These are phyloP conservation scores for Dichotomopilus funicola DNA, from an alignment of 2,329 filamentous ascomycete species.

Conservation along the genomic window DNA sequence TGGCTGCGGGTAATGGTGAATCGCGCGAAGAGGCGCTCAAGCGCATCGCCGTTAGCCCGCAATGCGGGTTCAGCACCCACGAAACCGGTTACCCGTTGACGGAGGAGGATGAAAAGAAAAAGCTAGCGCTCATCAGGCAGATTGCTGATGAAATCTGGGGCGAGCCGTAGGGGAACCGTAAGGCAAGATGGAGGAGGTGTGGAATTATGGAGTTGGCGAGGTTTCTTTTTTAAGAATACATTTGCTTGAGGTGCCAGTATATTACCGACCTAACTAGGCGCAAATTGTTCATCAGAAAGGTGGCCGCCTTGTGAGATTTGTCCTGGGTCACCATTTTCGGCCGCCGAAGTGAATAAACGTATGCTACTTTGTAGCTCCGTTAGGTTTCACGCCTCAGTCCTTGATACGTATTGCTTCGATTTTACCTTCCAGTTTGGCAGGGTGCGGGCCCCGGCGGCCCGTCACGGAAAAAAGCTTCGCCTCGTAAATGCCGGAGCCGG, in stretches of 20 bases:
- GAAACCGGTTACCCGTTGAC: constrained; percentile 64
- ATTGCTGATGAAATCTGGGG: constrained; percentile 69
- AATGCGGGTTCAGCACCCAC: constrained; percentile 70
- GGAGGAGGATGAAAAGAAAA: constrained; percentile 65
- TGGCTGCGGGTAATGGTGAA: constrained; percentile 61
- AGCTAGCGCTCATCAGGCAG: constrained; percentile 62
- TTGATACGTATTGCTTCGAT: too few relatives aligned
- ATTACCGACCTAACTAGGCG: too few relatives aligned
- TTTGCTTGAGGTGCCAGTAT: too few relatives aligned
- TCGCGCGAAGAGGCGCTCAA: constrained; percentile 60
- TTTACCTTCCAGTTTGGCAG: not conserved
- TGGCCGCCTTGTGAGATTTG: too few relatives aligned
- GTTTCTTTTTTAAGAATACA: too few relatives aligned
- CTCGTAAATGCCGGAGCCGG: constrained; percentile 13
- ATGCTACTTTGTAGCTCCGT: too few relatives aligned
- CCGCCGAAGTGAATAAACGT: too few relatives aligned
- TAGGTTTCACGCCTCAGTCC: too few relatives aligned
- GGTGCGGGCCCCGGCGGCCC: not conserved
- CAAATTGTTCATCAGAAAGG: too few relatives aligned
- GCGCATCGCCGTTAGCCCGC: constrained; percentile 61
- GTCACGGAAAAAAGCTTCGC: constrained; percentile 19
- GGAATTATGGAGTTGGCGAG: not conserved
- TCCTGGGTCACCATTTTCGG: too few relatives aligned
- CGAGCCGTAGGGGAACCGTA: constrained; percentile 29
- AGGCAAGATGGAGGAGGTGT: not conserved